phyloP scores from a whole-genome alignment of 2,329 filamentous ascomycete species.

The Nemania diffusa region DNA sequence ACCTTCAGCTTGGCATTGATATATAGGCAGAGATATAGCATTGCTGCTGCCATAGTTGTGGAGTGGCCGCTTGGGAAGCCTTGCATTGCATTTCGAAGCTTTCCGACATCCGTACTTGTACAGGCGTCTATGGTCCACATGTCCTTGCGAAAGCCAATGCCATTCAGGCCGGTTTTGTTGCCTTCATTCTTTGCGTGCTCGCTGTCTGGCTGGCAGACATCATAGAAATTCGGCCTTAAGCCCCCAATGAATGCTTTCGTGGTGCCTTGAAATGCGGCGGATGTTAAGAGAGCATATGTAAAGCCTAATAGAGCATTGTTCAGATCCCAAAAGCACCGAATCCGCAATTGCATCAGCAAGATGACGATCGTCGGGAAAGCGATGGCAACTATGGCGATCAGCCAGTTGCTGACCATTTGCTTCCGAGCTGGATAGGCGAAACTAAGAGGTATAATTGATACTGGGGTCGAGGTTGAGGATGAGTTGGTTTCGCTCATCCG shows the following conservation, averaged over 20 bases:
- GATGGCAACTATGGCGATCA: slow-evolving; percentile 54
- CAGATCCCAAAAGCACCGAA: slow-evolving; percentile 67
- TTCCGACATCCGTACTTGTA: slow-evolving; percentile 61
- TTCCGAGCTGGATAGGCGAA: slow-evolving; percentile 31
- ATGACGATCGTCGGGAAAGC: slow-evolving; percentile 68
- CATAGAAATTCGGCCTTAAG: slow-evolving; percentile 71
- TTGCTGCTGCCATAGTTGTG: slow-evolving; percentile 71
- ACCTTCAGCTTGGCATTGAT: slow-evolving; percentile 79
- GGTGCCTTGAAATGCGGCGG: slow-evolving; percentile 72
- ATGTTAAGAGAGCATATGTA: slow-evolving; percentile 67
- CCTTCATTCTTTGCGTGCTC: slow-evolving; percentile 47
- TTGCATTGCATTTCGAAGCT: slow-evolving; percentile 70
- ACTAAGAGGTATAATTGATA: slow-evolving; percentile 21
- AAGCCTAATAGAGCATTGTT: slow-evolving; percentile 72
- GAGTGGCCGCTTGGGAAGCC: slow-evolving; percentile 76
- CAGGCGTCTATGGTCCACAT: slow-evolving; percentile 74
- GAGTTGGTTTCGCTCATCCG: neutral
- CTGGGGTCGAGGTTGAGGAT: neutral
- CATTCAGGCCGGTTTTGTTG: slow-evolving; percentile 42
- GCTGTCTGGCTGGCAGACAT: slow-evolving; percentile 70
- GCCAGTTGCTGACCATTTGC: slow-evolving; percentile 32
- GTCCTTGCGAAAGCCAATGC: slow-evolving; percentile 64
- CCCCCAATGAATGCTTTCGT: slow-evolving; percentile 75
- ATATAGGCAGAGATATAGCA: slow-evolving; percentile 73
- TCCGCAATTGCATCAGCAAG: slow-evolving; percentile 66